A percentile compares a stretch with the other conserved stretches of the same genome.
phyloP scores from a whole-genome alignment of 169 alveolate species.

The Cryptosporidium viatorum region DNA sequence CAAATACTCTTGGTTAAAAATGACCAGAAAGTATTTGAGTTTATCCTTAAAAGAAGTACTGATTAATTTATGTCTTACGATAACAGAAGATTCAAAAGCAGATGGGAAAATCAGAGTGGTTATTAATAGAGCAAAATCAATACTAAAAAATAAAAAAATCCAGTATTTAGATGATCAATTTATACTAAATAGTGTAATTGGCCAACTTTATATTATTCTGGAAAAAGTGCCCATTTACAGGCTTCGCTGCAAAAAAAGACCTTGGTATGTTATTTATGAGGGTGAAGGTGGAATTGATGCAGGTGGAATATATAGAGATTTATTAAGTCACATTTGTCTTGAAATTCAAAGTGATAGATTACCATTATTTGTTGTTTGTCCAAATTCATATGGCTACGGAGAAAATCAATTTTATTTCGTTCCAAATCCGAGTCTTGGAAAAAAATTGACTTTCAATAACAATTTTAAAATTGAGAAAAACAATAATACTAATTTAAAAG shows the following conservation, averaged over 20 bases:
- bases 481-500: neutral
- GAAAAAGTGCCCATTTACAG: conserved; percentile 76
- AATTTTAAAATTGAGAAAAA: neutral
- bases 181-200: conserved; percentile 87
- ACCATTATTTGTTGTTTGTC: conserved; percentile 84
- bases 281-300: conserved; percentile 92
- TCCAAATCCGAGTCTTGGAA: conserved; percentile 58
- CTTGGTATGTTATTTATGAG: conserved; percentile 84
- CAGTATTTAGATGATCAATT: conserved; percentile 82
- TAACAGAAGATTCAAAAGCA: conserved; percentile 78
- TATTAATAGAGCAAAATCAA: conserved; percentile 77
- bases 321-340: conserved; percentile 82
- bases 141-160: conserved; percentile 27
- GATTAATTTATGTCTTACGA: conserved; percentile 70
- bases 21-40: conserved; percentile 1
- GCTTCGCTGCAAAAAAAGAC: conserved; percentile 79
- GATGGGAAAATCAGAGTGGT: conserved; percentile 78
- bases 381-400: conserved; percentile 85
- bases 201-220: conserved; percentile 82
- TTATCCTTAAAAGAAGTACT: conserved; percentile 75
- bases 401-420: conserved; percentile 55
- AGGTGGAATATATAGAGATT: conserved; percentile 92
- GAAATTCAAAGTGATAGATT: conserved; percentile 85
- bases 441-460: conserved; percentile 77
- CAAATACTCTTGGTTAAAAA: conserved; percentile 18